phyloP scores from a whole-genome alignment of 352 stramenopile genomes.

The Pythium aquatile region DNA sequence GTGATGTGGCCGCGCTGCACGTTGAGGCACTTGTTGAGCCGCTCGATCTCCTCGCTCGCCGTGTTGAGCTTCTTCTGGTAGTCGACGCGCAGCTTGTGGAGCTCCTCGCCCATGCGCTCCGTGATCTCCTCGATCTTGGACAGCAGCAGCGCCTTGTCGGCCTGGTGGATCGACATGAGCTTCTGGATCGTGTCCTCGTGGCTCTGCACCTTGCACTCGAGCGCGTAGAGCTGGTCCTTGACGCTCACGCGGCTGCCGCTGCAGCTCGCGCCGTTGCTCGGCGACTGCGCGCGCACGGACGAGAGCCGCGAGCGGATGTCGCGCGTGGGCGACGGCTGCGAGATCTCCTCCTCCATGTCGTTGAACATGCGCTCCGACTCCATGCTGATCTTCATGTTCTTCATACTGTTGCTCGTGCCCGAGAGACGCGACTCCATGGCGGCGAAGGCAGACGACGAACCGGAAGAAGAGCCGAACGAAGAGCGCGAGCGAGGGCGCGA shows the following conservation, averaged over 20 bases:
- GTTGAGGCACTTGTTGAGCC: constrained; percentile 82
- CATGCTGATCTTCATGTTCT: constrained; percentile 84
- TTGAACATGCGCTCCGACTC: constrained; percentile 79
- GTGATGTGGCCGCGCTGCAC: constrained; percentile 82
- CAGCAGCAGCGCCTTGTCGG: constrained; percentile 71
- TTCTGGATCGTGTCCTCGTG: constrained; percentile 85
- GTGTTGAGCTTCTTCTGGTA: constrained; percentile 85
- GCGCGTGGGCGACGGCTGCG: constrained; percentile 46
- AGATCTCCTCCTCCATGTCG: constrained; percentile 71
- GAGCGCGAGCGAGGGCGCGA: constrained; percentile 1
- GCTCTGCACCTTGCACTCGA: constrained; percentile 77
- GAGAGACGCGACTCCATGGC: constrained; percentile 68
- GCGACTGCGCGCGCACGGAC: constrained; percentile 51
- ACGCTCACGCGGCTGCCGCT: constrained; percentile 50
- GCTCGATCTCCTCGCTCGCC: constrained; percentile 78
- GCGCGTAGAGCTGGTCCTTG: constrained; percentile 76
- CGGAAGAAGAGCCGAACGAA: constrained; percentile 8
- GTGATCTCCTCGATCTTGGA: constrained; percentile 83
- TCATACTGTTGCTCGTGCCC: constrained; percentile 57
- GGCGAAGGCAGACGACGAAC: constrained; percentile 9
- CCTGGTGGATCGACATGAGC: constrained; percentile 80
- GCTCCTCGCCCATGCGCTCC: constrained; percentile 71
- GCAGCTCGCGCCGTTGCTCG: constrained; percentile 34
- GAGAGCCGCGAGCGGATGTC: constrained; percentile 60
- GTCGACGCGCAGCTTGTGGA: constrained; percentile 73